phyloP scores from a whole-genome alignment of 805 yeast genomes.

The Metschnikowia anglica region DNA sequence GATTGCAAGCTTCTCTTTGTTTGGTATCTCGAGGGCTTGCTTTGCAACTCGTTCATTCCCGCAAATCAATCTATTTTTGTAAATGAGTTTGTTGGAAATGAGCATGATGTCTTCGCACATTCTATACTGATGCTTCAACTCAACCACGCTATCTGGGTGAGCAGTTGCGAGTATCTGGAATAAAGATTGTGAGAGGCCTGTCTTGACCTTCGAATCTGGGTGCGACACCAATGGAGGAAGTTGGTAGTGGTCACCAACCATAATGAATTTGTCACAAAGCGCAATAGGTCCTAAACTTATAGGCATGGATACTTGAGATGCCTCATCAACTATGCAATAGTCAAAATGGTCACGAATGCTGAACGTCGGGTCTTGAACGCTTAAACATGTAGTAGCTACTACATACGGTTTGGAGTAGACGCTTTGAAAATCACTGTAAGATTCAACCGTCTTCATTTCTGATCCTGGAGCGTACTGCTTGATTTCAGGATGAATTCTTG shows the following conservation, averaged over 20 bases:
- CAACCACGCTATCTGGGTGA: slow-evolving; percentile 74
- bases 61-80: slow-evolving; percentile 72
- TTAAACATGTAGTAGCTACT: slow-evolving; percentile 87
- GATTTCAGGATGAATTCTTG: slow-evolving; percentile 63
- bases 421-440: slow-evolving; percentile 46
- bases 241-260: slow-evolving; percentile 97
- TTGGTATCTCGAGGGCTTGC: slow-evolving; percentile 53
- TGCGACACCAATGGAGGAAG: slow-evolving; percentile 80
- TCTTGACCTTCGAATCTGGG: slow-evolving; percentile 58
- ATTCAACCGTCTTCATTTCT: slow-evolving; percentile 28
- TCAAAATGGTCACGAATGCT: slow-evolving; percentile 61
- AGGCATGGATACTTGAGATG: slow-evolving; percentile 93
- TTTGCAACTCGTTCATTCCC: slow-evolving; percentile 65
- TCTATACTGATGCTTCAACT: slow-evolving; percentile 79
- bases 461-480: slow-evolving; percentile 50
- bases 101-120: slow-evolving; percentile 90
- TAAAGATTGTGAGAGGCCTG: slow-evolving; percentile 70
- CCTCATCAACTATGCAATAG: slow-evolving; percentile 94
- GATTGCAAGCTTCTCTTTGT: slow-evolving; percentile 26
- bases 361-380: slow-evolving; percentile 65
- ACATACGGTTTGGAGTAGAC: slow-evolving; percentile 59
- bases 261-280: slow-evolving; percentile 71
- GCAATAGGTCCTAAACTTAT: slow-evolving; percentile 84
- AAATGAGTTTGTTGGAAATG: slow-evolving; percentile 75
- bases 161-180: slow-evolving; percentile 71